Evolutionary conservation across 2,329 filamentous ascomycete genomes (phyloP).

Genomic region (Lasiodiplodia sp.): DNA sequence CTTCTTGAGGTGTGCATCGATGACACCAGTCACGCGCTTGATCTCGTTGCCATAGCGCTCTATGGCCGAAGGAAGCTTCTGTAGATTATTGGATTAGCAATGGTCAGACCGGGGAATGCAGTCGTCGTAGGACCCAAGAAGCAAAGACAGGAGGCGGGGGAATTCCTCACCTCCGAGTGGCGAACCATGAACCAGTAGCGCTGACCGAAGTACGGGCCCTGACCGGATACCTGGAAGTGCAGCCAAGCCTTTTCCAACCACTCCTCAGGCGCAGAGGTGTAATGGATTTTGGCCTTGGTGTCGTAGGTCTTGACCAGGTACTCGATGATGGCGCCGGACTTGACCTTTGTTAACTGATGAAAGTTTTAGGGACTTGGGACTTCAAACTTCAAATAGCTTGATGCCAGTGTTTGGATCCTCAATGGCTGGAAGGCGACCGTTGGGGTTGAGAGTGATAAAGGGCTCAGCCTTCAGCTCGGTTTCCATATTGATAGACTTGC

Average conservation of each 20-base stretch:
- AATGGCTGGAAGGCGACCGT: slow-evolving; percentile 51
- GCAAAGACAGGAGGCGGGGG: background rate
- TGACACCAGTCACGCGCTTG: slow-evolving; percentile 52
- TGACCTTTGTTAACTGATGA: background rate
- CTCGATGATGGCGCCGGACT: slow-evolving; percentile 54
- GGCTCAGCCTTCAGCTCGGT: slow-evolving; percentile 48
- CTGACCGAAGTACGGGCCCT: slow-evolving; percentile 56
- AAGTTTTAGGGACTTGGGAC: background rate
- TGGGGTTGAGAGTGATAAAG: slow-evolving; percentile 49
- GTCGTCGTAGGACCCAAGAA: background rate
- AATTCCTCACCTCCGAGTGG: slow-evolving; percentile 46
- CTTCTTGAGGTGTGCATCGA: slow-evolving; percentile 49
- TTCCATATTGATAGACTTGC: slow-evolving; percentile 44
- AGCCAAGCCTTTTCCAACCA: slow-evolving; percentile 54
- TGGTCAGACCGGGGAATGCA: background rate
- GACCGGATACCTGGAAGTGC: slow-evolving; percentile 54
- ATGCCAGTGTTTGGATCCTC: slow-evolving; percentile 54
- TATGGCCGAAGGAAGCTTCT: slow-evolving; percentile 49
- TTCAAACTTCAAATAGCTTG: slow-evolving; percentile 45
- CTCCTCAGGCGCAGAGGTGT: slow-evolving; percentile 44
- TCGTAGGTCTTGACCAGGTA: slow-evolving; percentile 56
- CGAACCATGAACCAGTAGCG: slow-evolving; percentile 47
- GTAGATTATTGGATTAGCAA: background rate
- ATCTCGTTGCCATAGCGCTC: slow-evolving; percentile 55
- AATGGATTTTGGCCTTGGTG: slow-evolving; percentile 47